Evolutionary conservation across 768 basidiomycete species (phyloP).

Genomic region (Pulveroboletus sp.): DNA sequence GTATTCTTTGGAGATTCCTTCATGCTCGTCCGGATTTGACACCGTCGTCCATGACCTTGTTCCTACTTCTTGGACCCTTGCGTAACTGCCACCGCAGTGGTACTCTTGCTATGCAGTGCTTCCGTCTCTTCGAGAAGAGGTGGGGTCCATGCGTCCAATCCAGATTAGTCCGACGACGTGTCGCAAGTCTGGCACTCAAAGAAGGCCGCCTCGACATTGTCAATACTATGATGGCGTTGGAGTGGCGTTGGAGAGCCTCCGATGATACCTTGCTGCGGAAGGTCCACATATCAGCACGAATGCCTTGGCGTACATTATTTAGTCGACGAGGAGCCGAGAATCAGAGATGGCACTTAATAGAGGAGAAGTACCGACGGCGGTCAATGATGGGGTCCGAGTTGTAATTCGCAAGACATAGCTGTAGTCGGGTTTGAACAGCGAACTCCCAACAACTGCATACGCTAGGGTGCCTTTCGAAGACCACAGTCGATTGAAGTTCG

Average conservation of each 20-base stretch:
- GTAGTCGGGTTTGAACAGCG: neutral
- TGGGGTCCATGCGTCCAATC: slow-evolving; percentile 59
- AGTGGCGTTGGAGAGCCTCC: slow-evolving; percentile 9
- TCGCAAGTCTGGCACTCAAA: slow-evolving; percentile 56
- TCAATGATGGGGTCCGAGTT: neutral
- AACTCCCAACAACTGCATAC: neutral
- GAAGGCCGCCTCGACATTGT: slow-evolving; percentile 57
- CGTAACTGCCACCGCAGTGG: slow-evolving; percentile 47
- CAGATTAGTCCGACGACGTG: slow-evolving; percentile 52
- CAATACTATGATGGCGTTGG: slow-evolving; percentile 19
- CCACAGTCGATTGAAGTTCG: slow-evolving; percentile 10
- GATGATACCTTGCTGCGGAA: slow-evolving; percentile 7
- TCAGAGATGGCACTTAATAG: slow-evolving; percentile 24
- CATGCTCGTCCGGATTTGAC: slow-evolving; percentile 42
- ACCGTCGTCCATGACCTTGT: slow-evolving; percentile 58
- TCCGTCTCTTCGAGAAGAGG: slow-evolving; percentile 41
- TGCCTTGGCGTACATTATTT: slow-evolving; percentile 22
- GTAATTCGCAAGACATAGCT: neutral
- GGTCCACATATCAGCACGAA: slow-evolving; percentile 9
- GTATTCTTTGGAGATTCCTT: slow-evolving; percentile 42
- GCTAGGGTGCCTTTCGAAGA: neutral
- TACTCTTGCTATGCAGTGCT: slow-evolving; percentile 43
- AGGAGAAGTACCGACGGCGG: slow-evolving; percentile 20
- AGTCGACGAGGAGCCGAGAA: slow-evolving; percentile 28
- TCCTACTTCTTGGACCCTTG: slow-evolving; percentile 53